Conservation (phyloP, 2,329 filamentous ascomycete species). For the Epicoccum sorghinum region DNA sequence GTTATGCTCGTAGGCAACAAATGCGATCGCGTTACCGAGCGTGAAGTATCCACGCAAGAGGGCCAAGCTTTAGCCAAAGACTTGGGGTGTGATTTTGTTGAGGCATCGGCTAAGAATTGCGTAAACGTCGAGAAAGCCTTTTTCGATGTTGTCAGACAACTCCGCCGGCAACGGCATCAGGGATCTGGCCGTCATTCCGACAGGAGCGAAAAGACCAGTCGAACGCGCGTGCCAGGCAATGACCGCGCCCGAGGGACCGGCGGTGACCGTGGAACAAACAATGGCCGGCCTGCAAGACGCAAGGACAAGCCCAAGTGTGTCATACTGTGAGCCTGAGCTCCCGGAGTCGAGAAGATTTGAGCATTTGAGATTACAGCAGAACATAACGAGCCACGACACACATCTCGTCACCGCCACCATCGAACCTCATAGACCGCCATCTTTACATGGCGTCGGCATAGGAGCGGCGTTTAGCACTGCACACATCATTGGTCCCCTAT, state of each 20-base stretch:
- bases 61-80: constrained; percentile 90
- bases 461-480: constrained; percentile 43
- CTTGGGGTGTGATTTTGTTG: constrained; percentile 93
- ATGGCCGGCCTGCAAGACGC: constrained; percentile 19
- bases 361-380: constrained; percentile 36
- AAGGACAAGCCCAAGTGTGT: constrained; percentile 44
- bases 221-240: constrained; percentile 22
- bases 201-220: constrained; percentile 18
- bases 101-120: constrained; percentile 96
- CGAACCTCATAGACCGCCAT: constrained; percentile 39
- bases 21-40: constrained; percentile 92
- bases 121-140: constrained; percentile 99
- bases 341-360: constrained; percentile 19
- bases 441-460: constrained; percentile 43
- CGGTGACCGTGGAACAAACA: constrained; percentile 24
- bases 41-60: constrained; percentile 96
- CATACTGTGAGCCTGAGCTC: constrained; percentile 35
- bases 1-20: constrained; percentile 99
- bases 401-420: constrained; percentile 31
- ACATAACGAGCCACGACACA: constrained; percentile 35
- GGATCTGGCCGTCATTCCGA: constrained; percentile 29
- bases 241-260: constrained; percentile 24
- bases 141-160: constrained; percentile 92
- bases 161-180: constrained; percentile 78
- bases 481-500: constrained; percentile 35